Conservation (phyloP, 495 filamentous ascomycete genomes). For the Penicillium argentinense region DNA sequence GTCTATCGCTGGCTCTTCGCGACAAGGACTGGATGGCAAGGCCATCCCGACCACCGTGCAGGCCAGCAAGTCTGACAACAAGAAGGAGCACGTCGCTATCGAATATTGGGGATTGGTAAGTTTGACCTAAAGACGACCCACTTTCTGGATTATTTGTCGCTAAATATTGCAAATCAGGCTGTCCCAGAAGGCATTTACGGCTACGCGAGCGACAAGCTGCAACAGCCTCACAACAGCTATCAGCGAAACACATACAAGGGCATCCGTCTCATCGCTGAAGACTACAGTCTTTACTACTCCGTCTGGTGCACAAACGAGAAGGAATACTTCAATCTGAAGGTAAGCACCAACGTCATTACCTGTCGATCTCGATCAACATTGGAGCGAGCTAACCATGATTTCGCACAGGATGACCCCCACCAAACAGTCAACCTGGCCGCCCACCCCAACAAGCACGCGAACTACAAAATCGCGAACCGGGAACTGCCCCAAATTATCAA, state of each 20-base stretch:
- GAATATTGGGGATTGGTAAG: constrained; percentile 59
- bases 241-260: constrained; percentile 62
- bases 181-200: constrained; percentile 50
- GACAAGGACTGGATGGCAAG: constrained; percentile 53
- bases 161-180: constrained; percentile 22
- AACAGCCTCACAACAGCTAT: constrained; percentile 18
- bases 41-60: constrained; percentile 45
- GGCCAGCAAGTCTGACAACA: constrained; percentile 28
- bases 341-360: constrained; percentile 9
- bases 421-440: constrained; percentile 53
- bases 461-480: constrained; percentile 24
- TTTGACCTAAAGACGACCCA: background rate
- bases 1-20: constrained; percentile 36
- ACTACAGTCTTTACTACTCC: constrained; percentile 57
- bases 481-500: constrained; percentile 38
- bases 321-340: constrained; percentile 57
- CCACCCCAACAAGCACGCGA: constrained; percentile 13
- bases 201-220: constrained; percentile 21
- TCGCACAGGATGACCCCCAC: constrained; percentile 49
- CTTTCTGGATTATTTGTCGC: background rate
- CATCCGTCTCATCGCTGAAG: constrained; percentile 48
- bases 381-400: too few species aligned
- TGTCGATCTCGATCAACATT: background rate
- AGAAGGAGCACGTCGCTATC: constrained; percentile 58
- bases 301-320: constrained; percentile 62